phyloP scores from a whole-genome alignment of 2,329 filamentous ascomycete species.

The Fusarium sp. region DNA sequence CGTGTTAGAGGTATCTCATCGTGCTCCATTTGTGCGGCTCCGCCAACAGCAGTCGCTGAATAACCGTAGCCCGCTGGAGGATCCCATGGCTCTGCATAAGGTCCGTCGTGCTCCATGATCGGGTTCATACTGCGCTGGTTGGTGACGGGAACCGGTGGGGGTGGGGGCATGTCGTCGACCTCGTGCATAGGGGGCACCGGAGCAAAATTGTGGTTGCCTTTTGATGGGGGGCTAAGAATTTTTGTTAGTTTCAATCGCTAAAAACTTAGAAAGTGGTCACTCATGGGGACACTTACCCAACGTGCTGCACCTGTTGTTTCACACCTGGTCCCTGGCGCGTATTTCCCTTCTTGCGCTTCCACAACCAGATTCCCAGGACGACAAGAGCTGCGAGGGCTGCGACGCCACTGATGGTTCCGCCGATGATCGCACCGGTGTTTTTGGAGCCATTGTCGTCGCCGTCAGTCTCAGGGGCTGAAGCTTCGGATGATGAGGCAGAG shows the following conservation, averaged over 20 bases:
- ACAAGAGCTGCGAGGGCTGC: constrained; percentile 62
- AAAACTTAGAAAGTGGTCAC: constrained; percentile 6
- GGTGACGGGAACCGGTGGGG: constrained; percentile 38
- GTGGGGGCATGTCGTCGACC: constrained; percentile 42
- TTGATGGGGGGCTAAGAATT: constrained; percentile 49
- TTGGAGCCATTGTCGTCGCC: constrained; percentile 50
- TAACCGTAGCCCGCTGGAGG: constrained; percentile 37
- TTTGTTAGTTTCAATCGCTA: constrained; percentile 36
- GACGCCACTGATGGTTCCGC: constrained; percentile 68
- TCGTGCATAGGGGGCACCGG: constrained; percentile 52
- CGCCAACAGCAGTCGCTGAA: constrained; percentile 41
- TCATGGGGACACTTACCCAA: constrained; percentile 55
- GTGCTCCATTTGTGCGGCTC: constrained; percentile 48
- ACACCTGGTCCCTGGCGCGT: constrained; percentile 60
- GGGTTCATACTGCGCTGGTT: constrained; percentile 40
- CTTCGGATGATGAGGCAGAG: constrained; percentile 42
- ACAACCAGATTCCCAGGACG: constrained; percentile 61
- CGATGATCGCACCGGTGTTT: constrained; percentile 67
- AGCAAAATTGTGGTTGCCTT: constrained; percentile 46
- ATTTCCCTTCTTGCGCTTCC: constrained; percentile 62
- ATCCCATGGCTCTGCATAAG: constrained; percentile 42
- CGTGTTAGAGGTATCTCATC: constrained; percentile 61
- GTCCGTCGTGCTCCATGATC: constrained; percentile 29
- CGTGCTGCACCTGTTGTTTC: constrained; percentile 57
- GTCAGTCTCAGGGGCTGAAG: constrained; percentile 51